Conservation (phyloP, 345 rosid genomes). For the Mallotus nudiflorus region DNA sequence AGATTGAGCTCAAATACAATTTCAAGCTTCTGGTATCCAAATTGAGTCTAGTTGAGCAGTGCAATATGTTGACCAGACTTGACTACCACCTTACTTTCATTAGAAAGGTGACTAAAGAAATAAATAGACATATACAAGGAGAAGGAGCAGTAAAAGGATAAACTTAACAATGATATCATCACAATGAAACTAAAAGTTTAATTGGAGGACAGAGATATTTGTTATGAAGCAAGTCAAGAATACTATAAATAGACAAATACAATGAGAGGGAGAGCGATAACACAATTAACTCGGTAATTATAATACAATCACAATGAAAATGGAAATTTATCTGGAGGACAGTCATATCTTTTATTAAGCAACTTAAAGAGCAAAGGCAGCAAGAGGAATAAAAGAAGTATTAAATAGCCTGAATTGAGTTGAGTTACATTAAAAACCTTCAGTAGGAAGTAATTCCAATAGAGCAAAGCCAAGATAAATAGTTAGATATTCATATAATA, state of each 20-base stretch:
- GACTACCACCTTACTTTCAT: neutral
- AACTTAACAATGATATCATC: too few relatives aligned
- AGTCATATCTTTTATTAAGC: neutral
- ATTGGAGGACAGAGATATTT: too few relatives aligned
- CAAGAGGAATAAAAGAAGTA: constrained; percentile 8
- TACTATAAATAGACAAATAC: neutral
- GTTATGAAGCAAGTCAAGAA: too few relatives aligned
- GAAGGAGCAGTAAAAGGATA: too few relatives aligned
- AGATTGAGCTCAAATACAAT: too few relatives aligned
- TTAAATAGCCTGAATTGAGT: too few relatives aligned
- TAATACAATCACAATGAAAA: neutral
- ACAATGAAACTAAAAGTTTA: too few relatives aligned
- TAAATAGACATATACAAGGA: neutral
- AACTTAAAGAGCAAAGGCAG: neutral
- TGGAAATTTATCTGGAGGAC: neutral
- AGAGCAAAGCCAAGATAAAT: constrained; percentile 11
- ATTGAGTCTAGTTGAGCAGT: neutral
- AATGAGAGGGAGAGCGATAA: neutral
- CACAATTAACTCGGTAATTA: neutral
- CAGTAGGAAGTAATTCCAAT: constrained; percentile 2
- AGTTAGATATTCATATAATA: neutral
- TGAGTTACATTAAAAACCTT: neutral
- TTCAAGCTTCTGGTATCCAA: too few relatives aligned
- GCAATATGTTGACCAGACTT: neutral
- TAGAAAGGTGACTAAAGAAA: neutral